phyloP scores from a whole-genome alignment of 1,139 yeast species.

The Taphrina flavorubra region DNA sequence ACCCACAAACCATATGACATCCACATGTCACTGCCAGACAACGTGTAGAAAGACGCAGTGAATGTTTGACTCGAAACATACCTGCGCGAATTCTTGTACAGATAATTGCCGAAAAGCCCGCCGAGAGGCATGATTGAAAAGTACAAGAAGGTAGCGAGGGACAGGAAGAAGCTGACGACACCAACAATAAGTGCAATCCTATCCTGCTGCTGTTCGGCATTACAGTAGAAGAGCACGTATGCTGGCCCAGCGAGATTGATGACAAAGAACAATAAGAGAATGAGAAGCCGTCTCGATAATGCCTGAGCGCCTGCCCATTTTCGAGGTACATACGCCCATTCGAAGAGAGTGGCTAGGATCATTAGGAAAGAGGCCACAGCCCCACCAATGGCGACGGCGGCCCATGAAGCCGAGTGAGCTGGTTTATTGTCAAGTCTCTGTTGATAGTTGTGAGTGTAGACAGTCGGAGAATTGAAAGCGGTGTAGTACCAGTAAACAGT shows the following conservation, averaged over 20 bases:
- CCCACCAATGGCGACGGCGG: conserved; percentile 93
- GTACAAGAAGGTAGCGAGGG: conserved; percentile 80
- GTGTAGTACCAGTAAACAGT: conserved; percentile 92
- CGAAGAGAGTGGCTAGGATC: conserved; percentile 83
- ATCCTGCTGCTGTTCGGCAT: conserved; percentile 66
- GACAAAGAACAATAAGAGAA: conserved; percentile 68
- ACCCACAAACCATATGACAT: conserved; percentile 91
- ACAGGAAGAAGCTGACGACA: conserved; percentile 87
- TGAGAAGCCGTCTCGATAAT: conserved; percentile 81
- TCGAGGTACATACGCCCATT: conserved; percentile 97
- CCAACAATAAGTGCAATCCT: conserved; percentile 81
- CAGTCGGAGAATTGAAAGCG: conserved; percentile 88
- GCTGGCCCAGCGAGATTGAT: conserved; percentile 84
- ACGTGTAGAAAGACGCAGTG: conserved; percentile 85
- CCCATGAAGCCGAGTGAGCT: conserved; percentile 86
- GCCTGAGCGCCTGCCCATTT: conserved; percentile 99
- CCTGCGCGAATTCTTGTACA: conserved; percentile 85
- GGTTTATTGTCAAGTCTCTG: conserved; percentile 87
- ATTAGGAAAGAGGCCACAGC: conserved; percentile 80
- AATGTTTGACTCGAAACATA: conserved; percentile 94
- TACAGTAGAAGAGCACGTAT: conserved; percentile 73
- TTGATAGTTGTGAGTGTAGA: conserved; percentile 83
- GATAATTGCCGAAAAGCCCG: conserved; percentile 90
- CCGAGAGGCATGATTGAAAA: conserved; percentile 96
- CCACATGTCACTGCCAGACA: conserved; percentile 93